Base-by-base conservation (phyloP, 116 monocot genomes). In the Iris pallida region DNA sequence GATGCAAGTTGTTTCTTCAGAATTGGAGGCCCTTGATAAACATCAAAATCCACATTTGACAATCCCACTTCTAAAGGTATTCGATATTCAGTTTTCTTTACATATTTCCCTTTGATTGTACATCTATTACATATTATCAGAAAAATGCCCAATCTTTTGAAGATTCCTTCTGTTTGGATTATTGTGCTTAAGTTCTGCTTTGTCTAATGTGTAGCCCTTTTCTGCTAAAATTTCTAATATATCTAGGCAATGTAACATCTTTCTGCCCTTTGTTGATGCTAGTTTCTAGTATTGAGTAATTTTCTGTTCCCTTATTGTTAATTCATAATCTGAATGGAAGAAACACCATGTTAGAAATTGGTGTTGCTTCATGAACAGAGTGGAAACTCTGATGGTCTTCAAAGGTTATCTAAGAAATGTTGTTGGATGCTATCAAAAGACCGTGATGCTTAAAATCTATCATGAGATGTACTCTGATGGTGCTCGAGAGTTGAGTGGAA, bases 11-110 rank as follows among this genome's bases (percentile, higher is more conserved):
- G 75, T 96, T 71, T 92, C 92, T 57, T 70, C 65, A 46, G 96
- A 92, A 64, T 73, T 96, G 61, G 96, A 92, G 77, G 79, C 92
- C 55, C 78, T 96, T 77, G 84, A 85, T 52, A 92, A 92, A 52
- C 83, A 87, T 59, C 84, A 92, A 40, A 84, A 89, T 57, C 89
- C 96, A 42, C 79, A 85, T 57, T 77, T 92, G 71, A 96, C 92
- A 47, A 59, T 89, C 76, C 87, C 96, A 64, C 92, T 96, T 78
- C 76, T 96, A 12, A 96, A 96, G 96, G 96, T 87, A 54, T 65
- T 12, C 20, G 6, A 16, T 45, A 9, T 41, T 20, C 4, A 55
- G 51, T 14, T 19, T 18, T 54, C 15, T 14, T 54, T 5, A 12
- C 13, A 59, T 70, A 47, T 20, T 47, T 45, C 19, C 47, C 19